Base-by-base conservation (phyloP, 225 moss, liverwort and hornwort genomes). In the Straminergon stramineum region DNA sequence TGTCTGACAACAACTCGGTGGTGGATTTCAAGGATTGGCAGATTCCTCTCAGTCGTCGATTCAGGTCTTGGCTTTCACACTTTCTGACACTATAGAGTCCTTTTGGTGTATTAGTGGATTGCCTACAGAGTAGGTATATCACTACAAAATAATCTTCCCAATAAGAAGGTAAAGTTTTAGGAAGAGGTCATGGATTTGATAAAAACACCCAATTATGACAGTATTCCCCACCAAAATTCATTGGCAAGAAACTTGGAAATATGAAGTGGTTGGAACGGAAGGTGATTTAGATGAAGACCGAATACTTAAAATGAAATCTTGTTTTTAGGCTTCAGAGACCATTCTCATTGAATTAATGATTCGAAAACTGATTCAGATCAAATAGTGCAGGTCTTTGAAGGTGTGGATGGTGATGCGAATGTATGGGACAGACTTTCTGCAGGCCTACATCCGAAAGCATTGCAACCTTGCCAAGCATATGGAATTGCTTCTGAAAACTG, bases 1-100 rank as follows among this genome's bases (percentile, higher is more conserved):
- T 93, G 45, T 90, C 96, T 43, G 95, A 96, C 79, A 90, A 87
- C 27, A 90, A 95, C 22, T 69, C 83, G 87, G 98, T 98, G 73
- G 90, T 96, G 43, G 96, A 98, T 88, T 96, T 91, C 91, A 96
- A 96, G 87, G 98, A 96, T 87, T 92, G 94, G 96, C 95, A 98
- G 91, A 85, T 98, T 81, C 94, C 96, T 28, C 88, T 96, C 84
- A 94, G 96, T 57, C 93, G 95, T 70, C 92, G 95, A 84, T 96
- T 96, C 92, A 96, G 96, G 96, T 96, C 71, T 1, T 41, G 8
- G 5, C 8, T 41, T 14, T 41, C 43, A 26, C 15, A 71, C 26
- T 15, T 41, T 48, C 8, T 24, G 15, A 41, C 15, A 41, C 22
- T 39, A 4, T 23, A 39, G 4, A 70, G 8, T 41, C 26, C 5